A percentile compares a stretch with the other conserved stretches of the same genome.
phyloP scores from a whole-genome alignment of 306 rosid genomes.

The Crotalaria pallida region DNA sequence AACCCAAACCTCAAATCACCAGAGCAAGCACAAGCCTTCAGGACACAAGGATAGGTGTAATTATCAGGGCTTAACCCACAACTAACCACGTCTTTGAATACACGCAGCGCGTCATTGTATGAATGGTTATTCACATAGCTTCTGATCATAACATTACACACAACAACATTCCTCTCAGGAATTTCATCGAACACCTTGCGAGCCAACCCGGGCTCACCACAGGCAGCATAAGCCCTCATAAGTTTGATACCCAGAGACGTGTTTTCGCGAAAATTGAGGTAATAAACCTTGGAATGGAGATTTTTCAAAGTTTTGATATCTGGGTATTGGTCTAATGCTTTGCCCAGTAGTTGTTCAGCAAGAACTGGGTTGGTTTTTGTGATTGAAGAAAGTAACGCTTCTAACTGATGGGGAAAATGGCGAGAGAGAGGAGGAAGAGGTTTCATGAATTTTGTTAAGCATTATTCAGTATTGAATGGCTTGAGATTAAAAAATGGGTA shows the following conservation, averaged over 20 bases:
- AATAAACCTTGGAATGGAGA: slow-evolving; percentile 42
- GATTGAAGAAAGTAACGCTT: slow-evolving; percentile 24
- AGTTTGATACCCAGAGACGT: no score
- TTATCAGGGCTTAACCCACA: slow-evolving; percentile 53
- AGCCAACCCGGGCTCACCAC: no score
- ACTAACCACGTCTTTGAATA: slow-evolving; percentile 44
- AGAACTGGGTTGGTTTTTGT: slow-evolving; percentile 15
- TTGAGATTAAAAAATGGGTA: no score
- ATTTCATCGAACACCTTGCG: slow-evolving; percentile 30
- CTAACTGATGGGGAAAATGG: no score
- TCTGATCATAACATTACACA: slow-evolving; percentile 66
- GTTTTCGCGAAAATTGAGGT: background rate
- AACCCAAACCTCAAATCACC: slow-evolving; percentile 48
- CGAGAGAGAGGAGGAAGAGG: no score
- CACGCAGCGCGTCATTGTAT: slow-evolving; percentile 41
- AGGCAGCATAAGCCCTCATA: background rate
- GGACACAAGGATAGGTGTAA: slow-evolving; percentile 60
- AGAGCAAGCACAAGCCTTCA: slow-evolving; percentile 60
- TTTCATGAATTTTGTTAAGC: no score
- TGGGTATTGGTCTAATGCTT: slow-evolving; percentile 42
- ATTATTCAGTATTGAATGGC: no score
- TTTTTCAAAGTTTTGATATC: slow-evolving; percentile 49
- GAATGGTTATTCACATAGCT: slow-evolving; percentile 57
- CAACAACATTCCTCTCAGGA: slow-evolving; percentile 47
- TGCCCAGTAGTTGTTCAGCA: slow-evolving; percentile 29